Evolutionary conservation across 2,329 filamentous ascomycete genomes (phyloP), one percentile per base, ranked within the genome.

Genomic region (Lasiodiplodia sp.): DNA sequence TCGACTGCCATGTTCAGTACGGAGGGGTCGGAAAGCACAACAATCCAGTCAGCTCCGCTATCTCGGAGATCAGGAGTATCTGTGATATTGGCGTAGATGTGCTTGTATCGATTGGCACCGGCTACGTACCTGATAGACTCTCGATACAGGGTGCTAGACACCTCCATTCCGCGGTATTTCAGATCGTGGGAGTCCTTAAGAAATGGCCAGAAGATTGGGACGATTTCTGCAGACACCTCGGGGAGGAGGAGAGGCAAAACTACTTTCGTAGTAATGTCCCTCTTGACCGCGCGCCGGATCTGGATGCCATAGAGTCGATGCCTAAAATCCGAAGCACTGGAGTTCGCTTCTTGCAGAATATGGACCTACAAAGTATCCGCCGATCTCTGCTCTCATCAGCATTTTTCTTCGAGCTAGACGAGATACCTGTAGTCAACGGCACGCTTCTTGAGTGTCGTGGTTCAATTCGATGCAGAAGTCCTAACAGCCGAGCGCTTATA

Each of bases 401-500:
- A 52, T 52, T 52, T 52, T 52, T 52, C n/a, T 52, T 52, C n/a
- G 49, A 52, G 49, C n/a, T 52, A 21, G 49, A 52, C 49, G 49
- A 52, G 49, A 18, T 52, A 52, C 49, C 49, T 21, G n/a, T 52
- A 21, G n/a, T 21, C 49, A 18, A 52, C n/a, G 49, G 49, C n/a
- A 21, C 49, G 23, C 4, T 21, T 21, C 8, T 52, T 21, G 49
- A 52, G 49, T 52, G 49, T 21, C n/a, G 49, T 21, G 49, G 49
- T 18, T 52, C 49, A 21, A 52, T 52, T 21, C 49, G 49, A 21
- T 52, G 49, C 49, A 18, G 49, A 21, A 52, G 49, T 21, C 49
- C 49, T 21, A 52, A 52, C 49, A 52, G 49, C 23, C 49, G 49
- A 52, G 49, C 49, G n/a, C 49, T 52, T 21, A 52, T 52, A 18